Base-by-base conservation (phyloP, 169 alveolate genomes). In the Cryptosporidium bovis region DNA sequence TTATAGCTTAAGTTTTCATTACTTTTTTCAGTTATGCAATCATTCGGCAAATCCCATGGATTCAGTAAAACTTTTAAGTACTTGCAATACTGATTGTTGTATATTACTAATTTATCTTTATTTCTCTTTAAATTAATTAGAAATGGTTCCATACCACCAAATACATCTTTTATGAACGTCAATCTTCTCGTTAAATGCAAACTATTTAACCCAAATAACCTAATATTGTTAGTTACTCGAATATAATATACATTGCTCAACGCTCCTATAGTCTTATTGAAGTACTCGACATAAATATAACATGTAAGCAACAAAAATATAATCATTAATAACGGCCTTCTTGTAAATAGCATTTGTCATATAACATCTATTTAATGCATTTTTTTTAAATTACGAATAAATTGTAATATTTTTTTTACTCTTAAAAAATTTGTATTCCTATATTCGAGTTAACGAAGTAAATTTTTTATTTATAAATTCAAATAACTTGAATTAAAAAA, bases 11-110 rank as follows among this genome's bases (percentile, higher is more conserved):
- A 15, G n/a, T 62, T 51, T 18, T 51, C 50, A 6, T 24, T 18
- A 66, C 12, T 29, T 67, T 50, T 36, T 0, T 20, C 24, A 18
- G 64, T 29, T 46, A 67, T 51, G 65, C 82, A 67, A 10, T 29
- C 33, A 29, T 10, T 24, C 31, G 82, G 82, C 3, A 67, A 15
- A 6, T 67, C 65, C 82, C 82, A 67, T 48, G 82, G 82, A 2
- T 24, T 27, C 33, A 67, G 31, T 6, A 67, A 34, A 16, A 67
- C 51, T 1, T 46, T 48, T 10, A 67, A 46, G 6, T 67, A 67
- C 31, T 67, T 67, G 16, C 82, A 67, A 53, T 27, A 20, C 12
- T 27, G 48, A 15, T 1, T 53, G 20, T 53, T 53, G 20, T 53
- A 16, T n/a, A 53, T 3, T 53, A 20, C 20, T 53, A 53, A 53